Conservation (phyloP, 192 early-diverging fungal species). For the Dimargaris xerosporica region DNA sequence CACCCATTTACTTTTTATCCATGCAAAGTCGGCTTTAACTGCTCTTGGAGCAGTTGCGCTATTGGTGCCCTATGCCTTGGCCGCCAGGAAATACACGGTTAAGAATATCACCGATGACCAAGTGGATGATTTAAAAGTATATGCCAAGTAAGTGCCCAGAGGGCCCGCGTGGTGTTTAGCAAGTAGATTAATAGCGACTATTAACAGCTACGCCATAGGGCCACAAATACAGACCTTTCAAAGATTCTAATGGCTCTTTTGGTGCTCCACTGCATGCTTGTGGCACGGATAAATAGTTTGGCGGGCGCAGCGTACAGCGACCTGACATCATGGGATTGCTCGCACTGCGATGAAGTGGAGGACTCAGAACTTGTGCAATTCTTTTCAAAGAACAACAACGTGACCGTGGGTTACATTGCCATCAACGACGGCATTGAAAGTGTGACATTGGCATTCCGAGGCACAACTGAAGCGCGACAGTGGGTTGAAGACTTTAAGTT, state of each 20-base stretch:
- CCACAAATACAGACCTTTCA: background rate
- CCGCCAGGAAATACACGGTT: too few relatives aligned
- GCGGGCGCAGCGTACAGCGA: constrained; percentile 3
- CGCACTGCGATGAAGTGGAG: background rate
- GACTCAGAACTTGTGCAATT: background rate
- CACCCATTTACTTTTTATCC: too few relatives aligned
- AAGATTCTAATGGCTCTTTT: background rate
- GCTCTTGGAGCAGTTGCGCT: too few relatives aligned
- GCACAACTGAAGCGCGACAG: constrained; percentile 20
- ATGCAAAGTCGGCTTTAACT: too few relatives aligned
- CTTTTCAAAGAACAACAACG: background rate
- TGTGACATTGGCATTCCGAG: constrained; percentile 25
- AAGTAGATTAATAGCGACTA: background rate
- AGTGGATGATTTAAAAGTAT: constrained; percentile 3
- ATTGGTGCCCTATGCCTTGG: too few relatives aligned
- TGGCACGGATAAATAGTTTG: background rate
- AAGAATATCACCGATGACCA: background rate
- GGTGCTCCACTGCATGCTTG: background rate
- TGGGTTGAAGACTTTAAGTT: constrained; percentile 18
- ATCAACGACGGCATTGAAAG: constrained; percentile 6
- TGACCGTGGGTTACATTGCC: constrained; percentile 6
- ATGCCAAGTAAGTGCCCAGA: background rate
- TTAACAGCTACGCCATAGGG: background rate
- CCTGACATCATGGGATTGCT: constrained; percentile 5
- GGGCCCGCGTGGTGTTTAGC: background rate